Evolutionary conservation across 352 stramenopile genomes (phyloP).

Genomic region (Phytophthora pini): DNA sequence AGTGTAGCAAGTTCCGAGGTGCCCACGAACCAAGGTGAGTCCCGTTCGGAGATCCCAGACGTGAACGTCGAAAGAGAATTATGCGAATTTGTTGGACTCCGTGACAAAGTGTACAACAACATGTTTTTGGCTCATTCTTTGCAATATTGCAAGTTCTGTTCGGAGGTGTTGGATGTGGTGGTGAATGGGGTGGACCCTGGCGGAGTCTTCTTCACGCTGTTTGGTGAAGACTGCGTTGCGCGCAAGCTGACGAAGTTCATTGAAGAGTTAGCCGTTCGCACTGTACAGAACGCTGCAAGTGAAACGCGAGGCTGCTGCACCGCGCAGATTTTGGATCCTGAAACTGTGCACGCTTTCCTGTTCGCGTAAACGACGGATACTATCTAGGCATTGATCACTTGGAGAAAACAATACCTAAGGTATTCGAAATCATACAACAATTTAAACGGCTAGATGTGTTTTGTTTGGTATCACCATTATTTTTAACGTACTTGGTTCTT

Average conservation of each 20-base stretch:
- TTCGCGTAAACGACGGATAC: neutral
- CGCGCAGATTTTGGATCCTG: constrained; percentile 16
- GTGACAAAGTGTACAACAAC: constrained; percentile 23
- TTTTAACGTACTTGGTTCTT: too few species aligned
- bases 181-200: constrained; percentile 10
- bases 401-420: too few species aligned
- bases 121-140: constrained; percentile 14
- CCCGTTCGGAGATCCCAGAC: neutral
- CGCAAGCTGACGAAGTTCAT: constrained; percentile 23
- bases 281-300: neutral
- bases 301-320: constrained; percentile 9
- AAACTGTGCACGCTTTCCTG: constrained; percentile 17
- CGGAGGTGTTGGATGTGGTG: neutral
- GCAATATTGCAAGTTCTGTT: constrained; percentile 25
- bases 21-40: neutral
- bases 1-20: constrained; percentile 5
- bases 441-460: too few species aligned
- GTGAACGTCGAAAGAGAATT: constrained; percentile 8
- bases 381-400: too few species aligned
- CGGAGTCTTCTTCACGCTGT: constrained; percentile 6
- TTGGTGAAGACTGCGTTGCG: neutral
- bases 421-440: too few species aligned
- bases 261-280: constrained; percentile 5
- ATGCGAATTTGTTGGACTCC: constrained; percentile 21
- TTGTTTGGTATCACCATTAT: too few species aligned